A percentile compares a stretch with the other conserved stretches of the same genome.
These are phyloP conservation scores for Vachellia collinsii DNA, from an alignment of 306 rosid species.

Conservation along the genomic window DNA sequence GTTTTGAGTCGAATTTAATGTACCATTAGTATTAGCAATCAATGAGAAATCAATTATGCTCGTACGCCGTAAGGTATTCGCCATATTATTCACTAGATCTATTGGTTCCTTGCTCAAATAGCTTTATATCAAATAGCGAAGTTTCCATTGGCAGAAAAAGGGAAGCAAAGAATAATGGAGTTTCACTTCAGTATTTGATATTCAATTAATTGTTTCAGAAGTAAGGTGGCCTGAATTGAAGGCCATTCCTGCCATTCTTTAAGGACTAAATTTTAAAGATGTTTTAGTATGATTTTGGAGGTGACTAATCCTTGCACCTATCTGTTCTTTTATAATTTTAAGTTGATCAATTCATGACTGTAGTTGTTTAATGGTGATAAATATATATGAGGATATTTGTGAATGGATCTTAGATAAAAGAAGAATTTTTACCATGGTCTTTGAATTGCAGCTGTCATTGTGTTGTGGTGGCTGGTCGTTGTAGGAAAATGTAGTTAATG, in stretches of 20 bases:
- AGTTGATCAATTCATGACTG: constrained; percentile 6
- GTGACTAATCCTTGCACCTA: not conserved
- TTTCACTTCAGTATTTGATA: constrained; percentile 2
- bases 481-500: not conserved
- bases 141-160: not conserved
- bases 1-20: not conserved
- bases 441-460: not conserved
- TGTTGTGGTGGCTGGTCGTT: not conserved
- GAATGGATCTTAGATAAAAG: not conserved
- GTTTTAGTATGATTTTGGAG: constrained; percentile 22
- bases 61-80: not conserved
- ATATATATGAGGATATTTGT: not conserved
- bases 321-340: constrained; percentile 1
- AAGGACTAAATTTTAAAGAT: not conserved
- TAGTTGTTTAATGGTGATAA: not conserved
- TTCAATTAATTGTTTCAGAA: not conserved
- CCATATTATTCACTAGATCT: constrained; percentile 17
- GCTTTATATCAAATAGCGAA: not conserved
- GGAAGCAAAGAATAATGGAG: not conserved
- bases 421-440: not conserved
- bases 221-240: not conserved
- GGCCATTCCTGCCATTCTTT: constrained; percentile 20
- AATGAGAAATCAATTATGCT: not conserved
- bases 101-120: not conserved
- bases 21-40: not conserved